These are phyloP conservation scores for Allium sativum DNA, from an alignment of 106 monocot species.

Conservation along the genomic window DNA sequence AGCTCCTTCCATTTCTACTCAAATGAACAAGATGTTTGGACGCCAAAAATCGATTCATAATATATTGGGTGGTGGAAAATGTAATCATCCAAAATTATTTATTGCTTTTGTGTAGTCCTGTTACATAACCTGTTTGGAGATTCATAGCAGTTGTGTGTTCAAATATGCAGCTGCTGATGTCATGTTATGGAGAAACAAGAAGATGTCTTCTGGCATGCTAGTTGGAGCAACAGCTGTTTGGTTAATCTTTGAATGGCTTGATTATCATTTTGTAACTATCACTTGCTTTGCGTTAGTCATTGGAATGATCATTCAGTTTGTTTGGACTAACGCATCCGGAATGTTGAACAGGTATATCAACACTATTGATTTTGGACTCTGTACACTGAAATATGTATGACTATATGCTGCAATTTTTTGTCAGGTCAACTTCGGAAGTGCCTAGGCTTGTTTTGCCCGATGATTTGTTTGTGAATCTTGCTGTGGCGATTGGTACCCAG, in stretches of 20 bases:
- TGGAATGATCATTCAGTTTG: constrained; percentile 64
- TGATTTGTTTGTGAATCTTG: constrained; percentile 64
- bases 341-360: constrained; percentile 54
- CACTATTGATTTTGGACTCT: neutral
- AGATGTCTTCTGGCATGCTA: constrained; percentile 55
- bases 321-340: constrained; percentile 56
- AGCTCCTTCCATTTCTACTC: constrained; percentile 22
- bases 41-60: constrained; percentile 67
- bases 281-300: constrained; percentile 42
- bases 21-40: constrained; percentile 57
- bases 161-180: constrained; percentile 71
- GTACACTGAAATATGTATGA: neutral
- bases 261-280: constrained; percentile 74
- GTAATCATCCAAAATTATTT: constrained; percentile 17
- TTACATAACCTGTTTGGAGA: neutral
- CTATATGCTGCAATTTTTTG: neutral
- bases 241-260: constrained; percentile 85
- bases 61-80: constrained; percentile 79
- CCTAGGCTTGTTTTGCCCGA: constrained; percentile 75
- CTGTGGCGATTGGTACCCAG: constrained; percentile 52
- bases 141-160: constrained; percentile 3
- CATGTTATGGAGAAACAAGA: constrained; percentile 83
- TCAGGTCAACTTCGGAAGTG: constrained; percentile 55
- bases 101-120: neutral
- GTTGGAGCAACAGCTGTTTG: constrained; percentile 50